Base-by-base conservation (phyloP, 257 asterid genomes). In the Solanum pinnatisectum region DNA sequence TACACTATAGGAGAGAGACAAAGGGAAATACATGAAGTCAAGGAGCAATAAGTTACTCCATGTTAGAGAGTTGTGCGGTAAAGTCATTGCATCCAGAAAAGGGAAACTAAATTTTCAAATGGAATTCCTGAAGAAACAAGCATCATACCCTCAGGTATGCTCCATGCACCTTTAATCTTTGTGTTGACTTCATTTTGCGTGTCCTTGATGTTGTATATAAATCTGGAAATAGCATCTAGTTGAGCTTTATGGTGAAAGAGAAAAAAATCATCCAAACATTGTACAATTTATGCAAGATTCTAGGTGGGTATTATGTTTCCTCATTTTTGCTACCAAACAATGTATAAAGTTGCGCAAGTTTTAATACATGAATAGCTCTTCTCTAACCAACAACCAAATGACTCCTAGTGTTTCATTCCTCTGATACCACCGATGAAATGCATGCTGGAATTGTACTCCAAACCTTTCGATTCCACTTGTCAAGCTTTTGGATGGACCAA, bases 1-100 rank as follows among this genome's bases (percentile, higher is more conserved):
- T 87, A 23, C 49, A 65, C 10, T 88, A 73, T 92, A 96, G 98
- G 93, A 25, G 63, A 90, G 85, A 65, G 86, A 68, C 81, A 12
- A 27, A 71, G 59, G 86, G 82, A 90, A 79, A 88, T 83, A 88
- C 68, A 83, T 46, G 59, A 91, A 77, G 88, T 35, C 89, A 84
- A 89, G 89, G 68, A 89, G 87, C n/a, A 44, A 70, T 59, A 90
- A 91, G 90, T 94, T 97, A n/a, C 95, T 97, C 86, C 95, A 89
- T 82, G 91, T 91, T 10, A 91, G 98, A 84, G 99, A 97, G 92
- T 87, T 97, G 86, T 91, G 91, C 74, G 98, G 98, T 37, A 93
- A 93, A 88, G 87, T 90, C 63, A 92, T 93, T n/a, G 68, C 88
- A 89, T 91, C 90, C 18, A 77, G 91, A 52, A 95, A 87, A 88